Percentiles rank a stretch among this genome's conserved stretches.
These are phyloP conservation scores for Saksenaea oblongispora DNA, from an alignment of 371 early-diverging fungal species.

Conservation along the genomic window DNA sequence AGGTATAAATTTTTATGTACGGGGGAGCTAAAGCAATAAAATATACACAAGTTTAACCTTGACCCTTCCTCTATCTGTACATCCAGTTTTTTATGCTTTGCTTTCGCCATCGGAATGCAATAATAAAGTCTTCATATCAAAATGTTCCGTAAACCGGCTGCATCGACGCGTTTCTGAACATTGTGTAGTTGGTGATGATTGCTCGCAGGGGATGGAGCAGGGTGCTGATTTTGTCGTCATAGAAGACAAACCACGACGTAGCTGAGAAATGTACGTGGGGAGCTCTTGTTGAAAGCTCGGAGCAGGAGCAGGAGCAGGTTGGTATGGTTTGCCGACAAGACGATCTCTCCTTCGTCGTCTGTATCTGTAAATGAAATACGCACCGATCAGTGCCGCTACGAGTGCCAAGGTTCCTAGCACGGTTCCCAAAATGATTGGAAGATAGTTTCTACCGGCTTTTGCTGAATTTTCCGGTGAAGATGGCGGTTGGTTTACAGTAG, in stretches of 20 bases:
- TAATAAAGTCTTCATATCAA: conserved; percentile 3
- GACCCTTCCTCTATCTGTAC: no score
- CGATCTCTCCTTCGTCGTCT: conserved; percentile 3
- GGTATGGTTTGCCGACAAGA: neutral
- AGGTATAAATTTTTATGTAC: no score
- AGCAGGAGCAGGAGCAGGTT: neutral
- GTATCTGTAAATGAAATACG: conserved; percentile 2
- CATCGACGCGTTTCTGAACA: neutral
- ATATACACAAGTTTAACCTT: no score
- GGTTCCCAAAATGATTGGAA: conserved; percentile 13
- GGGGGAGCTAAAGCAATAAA: no score
- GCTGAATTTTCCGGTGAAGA: neutral
- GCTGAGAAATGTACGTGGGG: conserved; percentile 3
- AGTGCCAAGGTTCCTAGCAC: conserved; percentile 8
- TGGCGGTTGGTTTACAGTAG: neutral
- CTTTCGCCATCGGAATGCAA: neutral
- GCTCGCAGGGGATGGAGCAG: conserved; percentile 2
- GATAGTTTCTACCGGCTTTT: neutral
- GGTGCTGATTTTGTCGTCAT: neutral
- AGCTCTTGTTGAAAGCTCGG: neutral
- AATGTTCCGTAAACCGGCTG: conserved; percentile 19
- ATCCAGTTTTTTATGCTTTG: no score
- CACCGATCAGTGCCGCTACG: neutral
- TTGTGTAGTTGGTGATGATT: conserved; percentile 3
- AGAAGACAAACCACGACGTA: conserved; percentile 12